These are phyloP conservation scores for Knufia petricola DNA, from an alignment of 2,329 filamentous ascomycete genomes.

Conservation along the genomic window DNA sequence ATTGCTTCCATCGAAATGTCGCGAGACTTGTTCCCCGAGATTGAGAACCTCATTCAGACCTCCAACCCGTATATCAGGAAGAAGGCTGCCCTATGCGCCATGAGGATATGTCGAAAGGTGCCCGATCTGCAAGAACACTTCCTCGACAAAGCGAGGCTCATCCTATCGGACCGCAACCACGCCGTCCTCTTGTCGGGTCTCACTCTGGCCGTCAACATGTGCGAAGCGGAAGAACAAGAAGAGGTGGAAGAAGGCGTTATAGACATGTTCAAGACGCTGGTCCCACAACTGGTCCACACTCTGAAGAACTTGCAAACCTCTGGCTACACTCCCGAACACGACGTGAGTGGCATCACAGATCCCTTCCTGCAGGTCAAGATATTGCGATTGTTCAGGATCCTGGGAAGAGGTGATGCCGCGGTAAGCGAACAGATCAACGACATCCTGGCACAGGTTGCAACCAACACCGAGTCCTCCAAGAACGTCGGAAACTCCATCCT, in stretches of 20 bases:
- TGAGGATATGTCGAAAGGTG: conserved; percentile 97
- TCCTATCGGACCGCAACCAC: conserved; percentile 89
- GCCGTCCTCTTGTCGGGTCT: conserved; percentile 88
- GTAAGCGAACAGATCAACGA: conserved; percentile 98
- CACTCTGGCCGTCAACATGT: conserved; percentile 82
- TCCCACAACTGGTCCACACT: conserved; percentile 77
- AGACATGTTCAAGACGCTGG: conserved; percentile 80
- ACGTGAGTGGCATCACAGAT: conserved; percentile 95
- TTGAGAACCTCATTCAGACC: conserved; percentile 83
- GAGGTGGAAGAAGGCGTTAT: conserved; percentile 82
- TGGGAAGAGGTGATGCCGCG: conserved; percentile 74
- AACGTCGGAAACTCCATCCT: conserved; percentile 98
- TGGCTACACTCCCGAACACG: conserved; percentile 93
- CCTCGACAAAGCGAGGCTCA: conserved; percentile 78
- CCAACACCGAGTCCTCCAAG: conserved; percentile 95
- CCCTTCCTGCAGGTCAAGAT: conserved; percentile 98
- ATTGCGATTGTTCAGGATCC: conserved; percentile 69
- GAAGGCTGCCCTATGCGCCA: conserved; percentile 96
- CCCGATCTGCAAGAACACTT: conserved; percentile 97
- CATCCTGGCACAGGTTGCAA: conserved; percentile 92
- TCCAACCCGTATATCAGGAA: conserved; percentile 96
- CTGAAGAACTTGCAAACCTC: conserved; percentile 88
- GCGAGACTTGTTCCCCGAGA: conserved; percentile 88
- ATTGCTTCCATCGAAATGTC: conserved; percentile 99
- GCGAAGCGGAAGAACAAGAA: conserved; percentile 88